A percentile compares a stretch with the other conserved stretches of the same genome.
Evolutionary conservation across 2,329 filamentous ascomycete genomes (phyloP).

Genomic region (Magnaporthales sp.): DNA sequence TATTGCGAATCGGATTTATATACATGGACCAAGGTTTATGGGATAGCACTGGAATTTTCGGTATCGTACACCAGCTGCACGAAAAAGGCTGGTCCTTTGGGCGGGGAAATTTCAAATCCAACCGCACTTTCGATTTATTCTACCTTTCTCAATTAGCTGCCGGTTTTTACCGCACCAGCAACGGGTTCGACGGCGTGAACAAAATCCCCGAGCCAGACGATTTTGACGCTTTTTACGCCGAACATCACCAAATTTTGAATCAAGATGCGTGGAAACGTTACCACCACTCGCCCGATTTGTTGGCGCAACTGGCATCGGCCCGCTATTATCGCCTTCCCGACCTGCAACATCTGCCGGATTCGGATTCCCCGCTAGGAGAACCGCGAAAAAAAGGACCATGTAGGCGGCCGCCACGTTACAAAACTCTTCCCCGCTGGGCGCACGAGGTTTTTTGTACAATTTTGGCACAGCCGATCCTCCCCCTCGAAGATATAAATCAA

Average conservation of each 20-base stretch:
- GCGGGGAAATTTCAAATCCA: background rate
- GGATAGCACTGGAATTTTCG: background rate
- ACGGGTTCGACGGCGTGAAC: too few relatives aligned
- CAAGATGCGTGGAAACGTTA: too few relatives aligned
- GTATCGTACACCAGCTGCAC: background rate
- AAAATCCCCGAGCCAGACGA: too few relatives aligned
- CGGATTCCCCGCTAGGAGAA: background rate
- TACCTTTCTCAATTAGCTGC: background rate
- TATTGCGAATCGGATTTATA: background rate
- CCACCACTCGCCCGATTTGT: too few relatives aligned
- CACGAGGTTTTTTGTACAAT: background rate
- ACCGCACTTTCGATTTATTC: background rate
- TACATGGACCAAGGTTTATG: background rate
- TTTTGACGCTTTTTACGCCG: too few relatives aligned
- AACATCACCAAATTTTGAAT: too few relatives aligned
- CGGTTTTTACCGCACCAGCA: too few relatives aligned
- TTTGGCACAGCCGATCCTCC: background rate
- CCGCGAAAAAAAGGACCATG: background rate
- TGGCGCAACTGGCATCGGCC: too few relatives aligned
- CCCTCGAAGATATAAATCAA: background rate
- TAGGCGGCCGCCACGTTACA: background rate
- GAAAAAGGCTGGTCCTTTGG: background rate
- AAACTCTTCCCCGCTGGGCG: background rate
- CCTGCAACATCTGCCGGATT: background rate
- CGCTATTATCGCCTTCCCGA: too few relatives aligned